phyloP scores from a whole-genome alignment of 202 grass and related monocot genomes.

The Panicum virgatum region DNA sequence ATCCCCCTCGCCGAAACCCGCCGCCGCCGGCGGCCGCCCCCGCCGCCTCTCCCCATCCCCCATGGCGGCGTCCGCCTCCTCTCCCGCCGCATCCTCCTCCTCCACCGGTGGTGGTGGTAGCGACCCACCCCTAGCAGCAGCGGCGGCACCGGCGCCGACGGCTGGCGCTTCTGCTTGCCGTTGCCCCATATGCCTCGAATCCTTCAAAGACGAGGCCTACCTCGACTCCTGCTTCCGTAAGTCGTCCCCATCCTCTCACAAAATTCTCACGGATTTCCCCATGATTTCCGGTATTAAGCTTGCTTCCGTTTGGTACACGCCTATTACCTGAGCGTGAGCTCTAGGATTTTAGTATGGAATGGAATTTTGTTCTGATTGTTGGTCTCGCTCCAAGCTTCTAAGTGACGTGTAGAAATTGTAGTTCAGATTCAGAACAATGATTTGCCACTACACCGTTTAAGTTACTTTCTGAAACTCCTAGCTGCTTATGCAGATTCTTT shows the following conservation, averaged over 20 bases:
- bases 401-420: not conserved
- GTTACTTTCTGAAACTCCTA: slow-evolving; percentile 2
- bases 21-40: no score
- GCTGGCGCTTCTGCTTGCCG: not conserved
- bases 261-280: not conserved
- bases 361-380: not conserved
- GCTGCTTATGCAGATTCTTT: slow-evolving; percentile 69
- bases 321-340: not conserved
- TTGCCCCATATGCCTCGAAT: slow-evolving; percentile 81
- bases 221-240: slow-evolving; percentile 87
- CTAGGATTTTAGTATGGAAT: not conserved
- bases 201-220: slow-evolving; percentile 76
- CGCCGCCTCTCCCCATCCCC: no score
- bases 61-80: slow-evolving; percentile 44
- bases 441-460: not conserved
- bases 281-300: not conserved
- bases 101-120: not conserved
- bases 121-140: not conserved
- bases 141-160: not conserved
- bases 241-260: not conserved
- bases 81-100: slow-evolving; percentile 34
- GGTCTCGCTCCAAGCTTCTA: not conserved
- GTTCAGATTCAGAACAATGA: not conserved
- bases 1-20: no score
- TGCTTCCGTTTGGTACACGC: not conserved